Conservation (phyloP, 2,329 filamentous ascomycete genomes). For the Stenocarpella maydis region DNA sequence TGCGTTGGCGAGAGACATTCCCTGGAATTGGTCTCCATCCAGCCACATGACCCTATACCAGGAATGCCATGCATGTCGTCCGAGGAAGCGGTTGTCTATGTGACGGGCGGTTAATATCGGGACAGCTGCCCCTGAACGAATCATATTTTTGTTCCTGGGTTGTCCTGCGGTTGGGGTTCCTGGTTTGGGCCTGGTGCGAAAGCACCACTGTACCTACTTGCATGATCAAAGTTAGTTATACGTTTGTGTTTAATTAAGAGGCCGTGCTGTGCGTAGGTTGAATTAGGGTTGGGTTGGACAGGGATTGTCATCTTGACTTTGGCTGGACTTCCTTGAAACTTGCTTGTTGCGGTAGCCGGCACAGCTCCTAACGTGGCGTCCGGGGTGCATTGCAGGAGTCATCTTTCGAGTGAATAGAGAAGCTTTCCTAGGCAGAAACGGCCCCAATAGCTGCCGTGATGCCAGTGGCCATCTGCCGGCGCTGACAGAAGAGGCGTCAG, state of each 20-base stretch:
- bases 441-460: constrained; percentile 2
- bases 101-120: constrained; percentile 20
- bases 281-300: constrained; percentile 23
- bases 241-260: neutral
- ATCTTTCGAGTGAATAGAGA: no score
- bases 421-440: neutral
- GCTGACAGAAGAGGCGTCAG: constrained; percentile 8
- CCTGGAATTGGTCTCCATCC: neutral
- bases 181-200: constrained; percentile 4
- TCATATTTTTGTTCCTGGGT: constrained; percentile 13
- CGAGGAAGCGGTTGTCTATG: neutral
- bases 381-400: constrained; percentile 23
- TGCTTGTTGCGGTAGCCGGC: constrained; percentile 2
- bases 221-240: neutral
- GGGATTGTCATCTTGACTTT: neutral
- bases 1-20: neutral
- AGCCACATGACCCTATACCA: constrained; percentile 3
- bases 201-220: neutral
- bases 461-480: constrained; percentile 12
- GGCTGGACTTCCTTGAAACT: constrained; percentile 6
- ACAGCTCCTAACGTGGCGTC: constrained; percentile 21
- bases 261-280: constrained; percentile 2
- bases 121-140: neutral
- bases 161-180: neutral
- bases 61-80: constrained; percentile 16